Evolutionary conservation across 78 protist species (phyloP).

Genomic region (Dictyostelium intermedium): DNA sequence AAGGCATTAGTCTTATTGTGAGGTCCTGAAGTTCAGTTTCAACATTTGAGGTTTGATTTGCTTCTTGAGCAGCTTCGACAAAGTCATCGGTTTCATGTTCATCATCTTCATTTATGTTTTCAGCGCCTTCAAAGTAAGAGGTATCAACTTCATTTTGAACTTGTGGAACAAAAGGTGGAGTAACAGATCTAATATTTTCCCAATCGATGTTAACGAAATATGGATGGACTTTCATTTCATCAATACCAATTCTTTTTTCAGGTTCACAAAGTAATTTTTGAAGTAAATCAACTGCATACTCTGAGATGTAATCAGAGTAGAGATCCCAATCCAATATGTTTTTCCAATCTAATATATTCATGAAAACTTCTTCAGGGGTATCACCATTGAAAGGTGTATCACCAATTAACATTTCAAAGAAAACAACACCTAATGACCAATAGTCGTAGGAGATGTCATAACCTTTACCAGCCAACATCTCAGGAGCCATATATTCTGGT

Average conservation of each 20-base stretch:
- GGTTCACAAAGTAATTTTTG: conserved; percentile 66
- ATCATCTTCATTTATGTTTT: conserved; percentile 6
- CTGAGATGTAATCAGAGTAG: not conserved
- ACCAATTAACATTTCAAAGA: conserved; percentile 87
- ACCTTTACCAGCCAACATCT: conserved; percentile 87
- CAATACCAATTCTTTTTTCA: conserved; percentile 33
- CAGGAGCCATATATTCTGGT: conserved; percentile 95
- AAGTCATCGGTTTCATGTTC: conserved; percentile 44
- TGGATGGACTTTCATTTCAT: conserved; percentile 68
- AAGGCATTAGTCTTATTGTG: conserved; percentile 46
- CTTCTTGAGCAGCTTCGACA: conserved; percentile 43
- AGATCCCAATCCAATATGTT: conserved; percentile 34
- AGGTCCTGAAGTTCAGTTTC: conserved; percentile 14
- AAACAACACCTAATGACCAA: conserved; percentile 91
- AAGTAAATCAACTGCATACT: conserved; percentile 21
- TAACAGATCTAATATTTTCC: conserved; percentile 60
- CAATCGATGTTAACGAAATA: conserved; percentile 88
- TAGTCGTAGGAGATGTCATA: conserved; percentile 91
- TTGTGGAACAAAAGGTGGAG: conserved; percentile 81
- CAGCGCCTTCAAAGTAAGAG: conserved; percentile 54
- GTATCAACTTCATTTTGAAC: conserved; percentile 61
- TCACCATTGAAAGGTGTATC: conserved; percentile 90
- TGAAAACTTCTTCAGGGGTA: conserved; percentile 84
- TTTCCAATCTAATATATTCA: conserved; percentile 80
- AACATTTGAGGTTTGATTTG: not conserved